These are phyloP conservation scores for Boeremia lycopersici DNA, from an alignment of 2,329 filamentous ascomycete species.

Conservation along the genomic window DNA sequence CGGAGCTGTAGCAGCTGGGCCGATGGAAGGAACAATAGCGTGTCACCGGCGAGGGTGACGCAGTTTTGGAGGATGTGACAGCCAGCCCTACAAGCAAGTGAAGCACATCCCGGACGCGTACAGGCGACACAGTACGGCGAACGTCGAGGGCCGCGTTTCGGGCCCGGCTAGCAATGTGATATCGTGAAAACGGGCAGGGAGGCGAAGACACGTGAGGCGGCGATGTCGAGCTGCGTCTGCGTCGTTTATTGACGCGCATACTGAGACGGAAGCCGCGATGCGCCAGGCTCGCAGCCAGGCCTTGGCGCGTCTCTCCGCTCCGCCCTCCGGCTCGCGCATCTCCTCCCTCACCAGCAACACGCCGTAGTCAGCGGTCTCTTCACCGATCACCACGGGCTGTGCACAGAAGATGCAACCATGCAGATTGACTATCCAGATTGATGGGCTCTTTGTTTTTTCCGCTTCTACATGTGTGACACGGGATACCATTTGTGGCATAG, in stretches of 20 bases:
- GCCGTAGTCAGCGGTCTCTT: slow-evolving; percentile 1
- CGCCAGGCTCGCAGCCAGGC: slow-evolving; percentile 17
- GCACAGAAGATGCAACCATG: slow-evolving; percentile 16
- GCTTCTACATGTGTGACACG: slow-evolving; percentile 6
- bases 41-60: slow-evolving; percentile 35
- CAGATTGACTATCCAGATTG: slow-evolving; percentile 11
- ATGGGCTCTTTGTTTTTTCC: slow-evolving; percentile 1
- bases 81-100: slow-evolving; percentile 40
- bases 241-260: background rate
- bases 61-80: slow-evolving; percentile 34
- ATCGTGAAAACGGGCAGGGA: background rate
- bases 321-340: background rate
- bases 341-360: slow-evolving; percentile 1
- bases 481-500: slow-evolving; percentile 11
- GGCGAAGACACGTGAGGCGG: slow-evolving; percentile 2
- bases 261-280: slow-evolving; percentile 31
- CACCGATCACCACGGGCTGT: slow-evolving; percentile 16
- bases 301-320: slow-evolving; percentile 19
- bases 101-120: slow-evolving; percentile 38
- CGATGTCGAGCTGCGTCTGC: background rate
- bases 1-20: slow-evolving; percentile 16
- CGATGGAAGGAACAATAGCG: slow-evolving; percentile 30
- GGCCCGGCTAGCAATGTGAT: background rate
- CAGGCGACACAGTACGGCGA: slow-evolving; percentile 25
- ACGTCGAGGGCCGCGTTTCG: background rate